These are phyloP conservation scores for Alternaria ethzedia DNA, from an alignment of 2,329 filamentous ascomycete species.

Conservation along the genomic window DNA sequence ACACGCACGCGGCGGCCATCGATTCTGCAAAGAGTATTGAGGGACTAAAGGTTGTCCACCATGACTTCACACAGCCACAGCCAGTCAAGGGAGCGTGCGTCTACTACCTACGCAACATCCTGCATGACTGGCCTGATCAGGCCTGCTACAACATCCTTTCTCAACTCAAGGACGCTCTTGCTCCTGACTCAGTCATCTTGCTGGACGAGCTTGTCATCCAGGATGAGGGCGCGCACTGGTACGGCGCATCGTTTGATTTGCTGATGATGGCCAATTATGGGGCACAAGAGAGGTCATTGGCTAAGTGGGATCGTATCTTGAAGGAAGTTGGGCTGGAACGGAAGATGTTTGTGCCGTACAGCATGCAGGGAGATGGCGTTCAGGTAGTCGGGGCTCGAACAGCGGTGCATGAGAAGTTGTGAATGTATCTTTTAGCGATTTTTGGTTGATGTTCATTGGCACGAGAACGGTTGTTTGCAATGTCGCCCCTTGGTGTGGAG, in stretches of 20 bases:
- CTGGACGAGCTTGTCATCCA: constrained; percentile 3
- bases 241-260: constrained; percentile 7
- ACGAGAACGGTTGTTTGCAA: background rate
- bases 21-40: constrained; percentile 4
- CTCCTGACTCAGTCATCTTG: constrained; percentile 9
- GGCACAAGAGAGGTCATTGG: constrained; percentile 3
- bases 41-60: constrained; percentile 1
- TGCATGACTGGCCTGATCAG: constrained; percentile 10
- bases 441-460: background rate
- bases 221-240: constrained; percentile 7
- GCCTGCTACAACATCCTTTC: constrained; percentile 1
- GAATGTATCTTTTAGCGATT: background rate
- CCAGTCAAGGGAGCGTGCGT: constrained; percentile 1
- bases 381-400: constrained; percentile 2
- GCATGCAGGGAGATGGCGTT: constrained; percentile 7
- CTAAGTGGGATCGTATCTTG: constrained; percentile 7
- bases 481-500: background rate
- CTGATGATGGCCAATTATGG: constrained; percentile 13
- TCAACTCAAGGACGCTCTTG: constrained; percentile 3
- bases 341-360: constrained; percentile 5
- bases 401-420: background rate
- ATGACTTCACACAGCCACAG: constrained; percentile 6
- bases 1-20: constrained; percentile 7
- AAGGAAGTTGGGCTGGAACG: constrained; percentile 8
- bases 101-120: constrained; percentile 9